These are phyloP conservation scores for Daedaleopsis nitida DNA, from an alignment of 768 basidiomycete genomes.

Conservation along the genomic window DNA sequence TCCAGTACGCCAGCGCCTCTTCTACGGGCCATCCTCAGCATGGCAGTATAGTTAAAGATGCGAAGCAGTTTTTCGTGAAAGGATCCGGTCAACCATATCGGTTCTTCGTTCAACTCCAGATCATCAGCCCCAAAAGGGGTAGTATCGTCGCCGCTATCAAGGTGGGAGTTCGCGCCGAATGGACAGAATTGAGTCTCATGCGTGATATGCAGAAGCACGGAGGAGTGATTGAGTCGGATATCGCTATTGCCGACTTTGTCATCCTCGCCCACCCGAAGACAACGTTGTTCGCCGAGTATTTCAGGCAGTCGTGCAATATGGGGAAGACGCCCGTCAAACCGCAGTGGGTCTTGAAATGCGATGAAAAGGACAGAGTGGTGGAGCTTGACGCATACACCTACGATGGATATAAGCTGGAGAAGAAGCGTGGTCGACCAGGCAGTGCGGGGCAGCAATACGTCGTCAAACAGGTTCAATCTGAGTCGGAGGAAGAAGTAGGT, in stretches of 20 bases:
- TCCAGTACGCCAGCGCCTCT: neutral
- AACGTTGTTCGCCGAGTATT: slow-evolving; percentile 51
- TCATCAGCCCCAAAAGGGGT: slow-evolving; percentile 46
- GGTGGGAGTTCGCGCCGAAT: slow-evolving; percentile 35
- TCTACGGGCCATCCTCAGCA: neutral
- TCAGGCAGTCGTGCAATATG: slow-evolving; percentile 34
- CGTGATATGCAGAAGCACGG: slow-evolving; percentile 56
- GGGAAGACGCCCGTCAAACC: slow-evolving; percentile 48
- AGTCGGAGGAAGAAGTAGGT: neutral
- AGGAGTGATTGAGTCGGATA: slow-evolving; percentile 56
- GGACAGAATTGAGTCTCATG: neutral
- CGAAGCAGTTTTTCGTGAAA: slow-evolving; percentile 44
- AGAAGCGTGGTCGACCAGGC: slow-evolving; percentile 6
- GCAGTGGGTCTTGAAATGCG: slow-evolving; percentile 22
- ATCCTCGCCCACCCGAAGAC: slow-evolving; percentile 53
- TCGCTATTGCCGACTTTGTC: slow-evolving; percentile 60
- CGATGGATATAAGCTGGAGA: slow-evolving; percentile 11
- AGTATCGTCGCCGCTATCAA: slow-evolving; percentile 58
- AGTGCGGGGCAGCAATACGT: slow-evolving; percentile 1
- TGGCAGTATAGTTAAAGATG: slow-evolving; percentile 1
- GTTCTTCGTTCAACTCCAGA: slow-evolving; percentile 73
- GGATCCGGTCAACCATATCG: slow-evolving; percentile 44
- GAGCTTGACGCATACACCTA: slow-evolving; percentile 17
- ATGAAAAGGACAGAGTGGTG: slow-evolving; percentile 15
- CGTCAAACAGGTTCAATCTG: neutral